These are phyloP conservation scores for Globisporangium canariense DNA, from an alignment of 352 stramenopile species.

Conservation along the genomic window DNA sequence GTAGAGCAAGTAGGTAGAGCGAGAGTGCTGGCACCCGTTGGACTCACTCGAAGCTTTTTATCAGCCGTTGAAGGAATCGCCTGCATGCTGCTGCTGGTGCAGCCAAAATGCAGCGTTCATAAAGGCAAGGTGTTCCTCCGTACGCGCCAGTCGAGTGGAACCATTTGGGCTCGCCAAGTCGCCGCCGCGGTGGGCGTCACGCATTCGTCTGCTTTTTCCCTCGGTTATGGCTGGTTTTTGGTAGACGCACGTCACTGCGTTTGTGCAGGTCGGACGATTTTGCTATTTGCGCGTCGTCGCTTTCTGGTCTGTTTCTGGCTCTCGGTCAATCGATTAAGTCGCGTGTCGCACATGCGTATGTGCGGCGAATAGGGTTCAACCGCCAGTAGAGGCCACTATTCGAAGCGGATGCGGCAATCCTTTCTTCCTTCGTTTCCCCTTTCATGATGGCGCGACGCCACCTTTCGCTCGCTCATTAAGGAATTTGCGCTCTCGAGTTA, in stretches of 20 bases:
- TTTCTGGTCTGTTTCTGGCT: neutral
- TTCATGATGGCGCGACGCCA: neutral
- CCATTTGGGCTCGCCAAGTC: too few species aligned
- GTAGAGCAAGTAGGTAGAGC: slow-evolving; percentile 8
- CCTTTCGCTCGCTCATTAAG: slow-evolving; percentile 6
- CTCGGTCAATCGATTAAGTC: slow-evolving; percentile 1
- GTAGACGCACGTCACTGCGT: slow-evolving; percentile 6
- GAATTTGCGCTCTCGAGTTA: slow-evolving; percentile 14
- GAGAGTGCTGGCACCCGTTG: slow-evolving; percentile 3
- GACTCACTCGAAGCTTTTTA: neutral
- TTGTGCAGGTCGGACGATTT: slow-evolving; percentile 5
- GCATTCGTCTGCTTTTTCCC: neutral
- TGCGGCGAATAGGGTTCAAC: slow-evolving; percentile 5
- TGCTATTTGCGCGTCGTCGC: neutral
- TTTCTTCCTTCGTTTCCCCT: slow-evolving; percentile 1
- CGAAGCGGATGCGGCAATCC: neutral
- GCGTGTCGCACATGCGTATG: too few species aligned
- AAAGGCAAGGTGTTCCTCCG: too few species aligned
- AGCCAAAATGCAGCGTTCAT: too few species aligned
- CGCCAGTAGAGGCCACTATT: neutral
- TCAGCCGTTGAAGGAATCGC: too few species aligned
- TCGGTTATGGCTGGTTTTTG: neutral
- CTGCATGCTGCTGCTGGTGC: too few species aligned
- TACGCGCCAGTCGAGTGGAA: too few species aligned
- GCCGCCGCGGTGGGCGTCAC: neutral